Base-by-base conservation (phyloP, 2,329 filamentous ascomycete species). In the Epichloe gansuensis region DNA sequence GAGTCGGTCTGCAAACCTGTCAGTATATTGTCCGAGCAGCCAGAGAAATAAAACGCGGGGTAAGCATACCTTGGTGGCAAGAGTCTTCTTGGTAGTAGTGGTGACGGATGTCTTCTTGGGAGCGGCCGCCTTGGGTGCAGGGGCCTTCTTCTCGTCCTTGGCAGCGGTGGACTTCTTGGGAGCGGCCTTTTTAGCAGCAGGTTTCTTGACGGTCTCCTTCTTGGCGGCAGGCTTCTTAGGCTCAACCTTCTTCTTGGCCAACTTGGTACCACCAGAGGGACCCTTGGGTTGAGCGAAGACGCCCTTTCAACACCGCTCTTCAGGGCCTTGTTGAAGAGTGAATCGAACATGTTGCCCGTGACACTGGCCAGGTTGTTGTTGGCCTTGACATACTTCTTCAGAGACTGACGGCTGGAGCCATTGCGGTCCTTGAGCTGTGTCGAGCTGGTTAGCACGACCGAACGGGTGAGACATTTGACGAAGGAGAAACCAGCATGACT, bases 201-300 rank as follows among this genome's bases (percentile, higher is more conserved):
- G 62, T 60, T 73, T 63, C 54, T 67, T 62, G 44, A 57, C 57
- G 23, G 54, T 51, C 53, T 67, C 61, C 61, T 66, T 65, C 60
- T 66, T 65, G 43, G 60, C 62, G 42, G 58, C 65, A 46, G 62
- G 59, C 63, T 68, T 68, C 67, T 72, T 72, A 50, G 67, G 61
- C 59, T 69, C 67, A 23, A 65, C 62, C 59, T 76, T 70, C 76
- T 89, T 90, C 83, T 91, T 91, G 55, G 85, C 86, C 55, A 95
- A 84, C 85, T 95, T 95, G 72, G 93, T 89, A 60, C 88, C 86
- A 56, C 90, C 90, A 58, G 90, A 95, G 55, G 88, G 78, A 63
- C 89, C 90, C 82, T 95, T 95, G 65, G 90, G 91, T 69, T 91
- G 89, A 65, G 83, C 79, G 67, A 95, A 95, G 63, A 87, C 78